Base-by-base conservation (phyloP, 2,329 filamentous ascomycete species). In the Cercospora berteroae region DNA sequence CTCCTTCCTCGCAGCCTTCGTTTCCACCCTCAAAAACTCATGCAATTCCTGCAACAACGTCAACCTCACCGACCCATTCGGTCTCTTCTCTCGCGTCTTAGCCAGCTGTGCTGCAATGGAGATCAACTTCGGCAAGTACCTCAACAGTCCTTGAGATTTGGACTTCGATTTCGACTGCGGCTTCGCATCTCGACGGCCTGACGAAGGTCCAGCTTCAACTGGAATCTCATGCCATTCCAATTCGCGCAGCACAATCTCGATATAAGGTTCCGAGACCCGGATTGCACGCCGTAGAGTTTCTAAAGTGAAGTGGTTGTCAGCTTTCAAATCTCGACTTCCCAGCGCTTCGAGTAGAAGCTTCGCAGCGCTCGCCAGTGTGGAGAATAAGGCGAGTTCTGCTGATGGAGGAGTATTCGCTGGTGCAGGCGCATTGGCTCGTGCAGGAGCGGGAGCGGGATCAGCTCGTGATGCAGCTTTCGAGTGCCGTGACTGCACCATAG, bases 281-380 rank as follows among this genome's bases (percentile, higher is more conserved):
- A 67, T 52, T 23, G 69, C 66, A 27, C 63, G 44, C n/a, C 52
- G 27, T 9, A 69, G 55, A 27, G 64, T 39, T 18, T 63, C 20
- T n/a, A 69, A 36, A 5, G 44, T 33, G 29, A 58, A 23, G 5
- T 42, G 64, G 29, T 44, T 42, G 42, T 67, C 65, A 25, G 31
- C 61, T 5, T 55, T 20, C 9, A 64, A 29, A 10, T 67, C 44
- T 23, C 33, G 61, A 31, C 23, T 60, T 39, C 23, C 44, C 5
- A 59, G 16, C 10, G 59, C 62, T n/a, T 65, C 29, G 29, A 67
- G 16, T 1, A 64, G 20, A 4, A 69, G 65, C n/a, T 50, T 52
- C 7, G 31, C 52, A 20, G 31, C 61, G 13, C 36, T 44, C 55
- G 18, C 25, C 13, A 56, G 13, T 6, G 61, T 63, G 13, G 50